Base-by-base conservation (phyloP, 2,329 filamentous ascomycete species). In the Ophiostoma sp. region DNA sequence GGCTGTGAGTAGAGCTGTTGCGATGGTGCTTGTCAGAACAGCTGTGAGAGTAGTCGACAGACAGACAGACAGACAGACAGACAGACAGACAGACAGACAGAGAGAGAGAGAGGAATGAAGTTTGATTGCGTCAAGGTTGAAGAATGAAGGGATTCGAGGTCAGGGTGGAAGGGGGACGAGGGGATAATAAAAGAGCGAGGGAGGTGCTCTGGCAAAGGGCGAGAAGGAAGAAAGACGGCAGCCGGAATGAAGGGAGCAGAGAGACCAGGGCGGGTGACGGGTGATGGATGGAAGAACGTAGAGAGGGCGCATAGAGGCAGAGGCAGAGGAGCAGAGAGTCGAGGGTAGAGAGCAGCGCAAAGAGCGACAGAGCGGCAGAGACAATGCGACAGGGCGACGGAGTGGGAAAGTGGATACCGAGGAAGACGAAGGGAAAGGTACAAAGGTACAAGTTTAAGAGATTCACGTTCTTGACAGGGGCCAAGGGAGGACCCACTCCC, bases 91-190 rank as follows among this genome's bases (percentile, higher is more conserved):
- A 18, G 38, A 38, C 11, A n/a, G 36, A n/a, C n/a, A 49, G 47
- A 27, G 27, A 60, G 40, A 12, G 40, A 41, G 27, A 49, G 38
- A 66, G 62, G 66, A 66, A 66, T 67, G 66, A 58, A 38, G 60
- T 41, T 62, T 18, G 49, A 63, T 55, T 55, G 52, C 27, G 27
- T 27, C 1, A 41, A 64, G 64, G 66, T 45, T 65, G 49, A 70
- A 70, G 69, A 70, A 68, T 70, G 69, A 70, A 68, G 69, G 69
- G 69, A 49, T 60, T 14, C 16, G 27, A n/a, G 63, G 52, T 63
- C 49, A 62, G 64, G 66, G 58, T 62, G 55, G 58, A 67, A 49
- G 16, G 18, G 41, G 66, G 63, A 55, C 64, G 67, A 68, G 67
- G 69, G 66, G 60, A 52, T 55, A 67, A 52, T 63, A 65, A 49